Evolutionary conservation across 2,329 filamentous ascomycete species (phyloP), one percentile per base, ranked within the genome.

Genomic region (Penicillium concentricum): DNA sequence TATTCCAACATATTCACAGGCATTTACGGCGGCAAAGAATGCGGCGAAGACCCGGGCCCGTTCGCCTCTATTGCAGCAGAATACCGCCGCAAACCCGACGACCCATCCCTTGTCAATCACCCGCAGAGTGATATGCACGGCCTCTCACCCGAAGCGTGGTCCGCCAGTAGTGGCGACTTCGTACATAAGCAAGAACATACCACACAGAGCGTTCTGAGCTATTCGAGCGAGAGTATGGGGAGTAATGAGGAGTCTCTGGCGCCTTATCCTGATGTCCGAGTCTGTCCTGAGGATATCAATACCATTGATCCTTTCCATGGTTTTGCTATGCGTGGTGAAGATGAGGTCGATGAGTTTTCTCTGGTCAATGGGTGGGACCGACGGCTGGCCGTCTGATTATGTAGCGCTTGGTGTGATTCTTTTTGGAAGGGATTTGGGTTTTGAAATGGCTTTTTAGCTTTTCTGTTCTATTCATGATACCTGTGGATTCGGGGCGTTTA

Each of bases 1-100:
- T 83, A 88, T 62, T 85, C 87, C 52, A 95, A 93, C 68, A 88
- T 95, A n/a, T 94, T 80, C 57, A 80, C 78, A 20, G 76, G 75
- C 4, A 75, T 81, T n/a, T 79, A 81, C 48, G 76, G 73, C 13
- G 76, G 69, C 38, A 78, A 70, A 61, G 75, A 76, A 58, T 73
- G 70, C 42, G 69, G 72, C 37, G 69, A 74, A 57, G 70, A 72
- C 48, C 50, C 61, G 4, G 71, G 72, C 13, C 71, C 72, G 13
- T 74, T 74, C 34, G 67, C 69, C n/a, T 71, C 70, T 10, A 60
- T 74, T 30, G 67, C 68, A 1, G 68, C 70, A 24, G 70, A 72
- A 45, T 70, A 69, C 47, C 57, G 59, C 16, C 68, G 67, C 16
- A 72, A 73, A 51, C 60, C 64, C 13, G 63, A 65, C 15, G 62